These are phyloP conservation scores for Flaveria ramosissima DNA, from an alignment of 129 eudicot genomes.

Conservation along the genomic window DNA sequence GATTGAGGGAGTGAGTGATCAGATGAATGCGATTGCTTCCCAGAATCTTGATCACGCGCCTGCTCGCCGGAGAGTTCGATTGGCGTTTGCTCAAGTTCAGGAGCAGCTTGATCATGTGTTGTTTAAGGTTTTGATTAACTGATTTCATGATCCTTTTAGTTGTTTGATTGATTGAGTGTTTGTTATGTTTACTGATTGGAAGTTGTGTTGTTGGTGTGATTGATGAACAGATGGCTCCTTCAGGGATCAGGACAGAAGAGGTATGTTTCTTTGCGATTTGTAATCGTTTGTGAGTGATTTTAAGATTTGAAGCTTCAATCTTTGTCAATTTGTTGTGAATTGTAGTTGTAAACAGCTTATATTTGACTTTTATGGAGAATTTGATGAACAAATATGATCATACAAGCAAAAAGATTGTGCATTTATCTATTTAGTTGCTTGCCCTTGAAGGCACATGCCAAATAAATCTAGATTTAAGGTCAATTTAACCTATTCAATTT, in stretches of 20 bases:
- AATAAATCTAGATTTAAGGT: background rate
- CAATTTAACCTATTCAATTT: background rate
- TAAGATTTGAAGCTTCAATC: background rate
- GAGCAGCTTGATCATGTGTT: conserved; percentile 79
- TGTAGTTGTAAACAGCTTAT: background rate
- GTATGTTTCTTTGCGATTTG: conserved; percentile 35
- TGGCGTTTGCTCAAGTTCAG: conserved; percentile 73
- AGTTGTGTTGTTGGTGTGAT: background rate
- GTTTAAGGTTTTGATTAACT: conserved; percentile 56
- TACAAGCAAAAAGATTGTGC: background rate
- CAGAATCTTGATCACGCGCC: conserved; percentile 71
- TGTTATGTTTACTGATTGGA: background rate
- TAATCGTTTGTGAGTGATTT: background rate
- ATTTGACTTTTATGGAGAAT: background rate
- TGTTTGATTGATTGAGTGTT: background rate
- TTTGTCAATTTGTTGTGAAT: conserved; percentile 9
- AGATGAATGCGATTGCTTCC: conserved; percentile 67
- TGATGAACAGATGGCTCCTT: conserved; percentile 58
- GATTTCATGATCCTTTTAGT: background rate
- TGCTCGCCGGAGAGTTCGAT: conserved; percentile 72
- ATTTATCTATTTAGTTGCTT: background rate
- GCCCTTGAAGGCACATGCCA: conserved; percentile 8
- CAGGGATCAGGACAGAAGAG: conserved; percentile 89
- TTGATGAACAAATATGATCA: background rate
- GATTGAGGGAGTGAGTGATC: conserved; percentile 74